Evolutionary conservation across 106 monocot genomes (phyloP), one percentile per base, ranked within the genome.

Genomic region (Vanilla planifolia): DNA sequence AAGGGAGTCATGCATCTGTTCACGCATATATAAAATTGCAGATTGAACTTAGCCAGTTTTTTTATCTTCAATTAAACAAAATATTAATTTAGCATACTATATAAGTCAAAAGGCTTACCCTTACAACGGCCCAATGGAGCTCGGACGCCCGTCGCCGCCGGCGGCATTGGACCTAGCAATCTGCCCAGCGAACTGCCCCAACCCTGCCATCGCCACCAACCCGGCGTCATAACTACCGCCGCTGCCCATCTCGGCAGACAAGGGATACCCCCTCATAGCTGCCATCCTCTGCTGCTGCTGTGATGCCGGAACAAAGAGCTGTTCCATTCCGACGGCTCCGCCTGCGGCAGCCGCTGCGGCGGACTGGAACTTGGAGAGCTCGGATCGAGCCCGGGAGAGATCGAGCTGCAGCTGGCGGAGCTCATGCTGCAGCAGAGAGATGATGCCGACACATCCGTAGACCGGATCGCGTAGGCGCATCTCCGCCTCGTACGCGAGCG

Each of bases 381-480:
- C 87, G 27, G 71, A 67, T 17, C 78, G 74, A 44, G 86, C 87
- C 24, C 64, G 47, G 34, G 73, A 46, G 42, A 92, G 77, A 23
- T 92, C 92, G 17, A 77, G 58, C 78, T 92, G 92, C 40, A 92
- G 74, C 77, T 86, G 86, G 4, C 86, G 62, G 33, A 92, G 77
- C 67, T 86, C 73, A 57, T 77, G 86, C 79, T 92, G 92, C 37
- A 92, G 86, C 51, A 92, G 62, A 41, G 86, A 86, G 51, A 92
- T 92, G 62, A 92, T 75, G 36, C 86, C 86, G 28, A 92, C 92
- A 63, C 92, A 92, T 34, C 92, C 92, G 62, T 89, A 89, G 26
- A 89, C 84, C 40, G 89, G 89, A 61, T 89, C 89, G 16, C 77
- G 73, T 43, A 89, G 77, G 42, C 89, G 67, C 84, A 80, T 79